These are phyloP conservation scores for Scheffersomyces ergatensis DNA, from an alignment of 805 yeast species.

Conservation along the genomic window DNA sequence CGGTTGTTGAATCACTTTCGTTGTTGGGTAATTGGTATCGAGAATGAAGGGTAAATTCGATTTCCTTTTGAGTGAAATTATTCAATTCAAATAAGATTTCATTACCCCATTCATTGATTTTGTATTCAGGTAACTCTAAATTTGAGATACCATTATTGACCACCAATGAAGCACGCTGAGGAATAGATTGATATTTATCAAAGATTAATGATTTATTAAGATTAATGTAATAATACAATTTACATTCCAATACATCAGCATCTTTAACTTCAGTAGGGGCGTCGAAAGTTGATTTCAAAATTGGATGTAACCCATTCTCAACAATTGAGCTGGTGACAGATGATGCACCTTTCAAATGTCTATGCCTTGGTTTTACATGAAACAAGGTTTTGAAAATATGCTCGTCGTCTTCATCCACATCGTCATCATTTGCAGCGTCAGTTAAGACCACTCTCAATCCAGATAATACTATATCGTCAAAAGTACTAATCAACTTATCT, in stretches of 20 bases:
- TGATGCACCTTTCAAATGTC: slow-evolving; percentile 7
- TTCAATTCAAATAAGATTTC: slow-evolving; percentile 31
- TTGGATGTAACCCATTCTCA: slow-evolving; percentile 38
- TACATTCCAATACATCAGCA: slow-evolving; percentile 29
- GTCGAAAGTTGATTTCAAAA: slow-evolving; percentile 15
- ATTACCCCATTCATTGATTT: slow-evolving; percentile 36
- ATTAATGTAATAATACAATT: slow-evolving; percentile 29
- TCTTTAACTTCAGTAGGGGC: slow-evolving; percentile 7
- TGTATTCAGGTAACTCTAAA: slow-evolving; percentile 40
- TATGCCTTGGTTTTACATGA: slow-evolving; percentile 40
- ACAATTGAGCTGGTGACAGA: slow-evolving; percentile 3
- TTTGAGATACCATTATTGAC: slow-evolving; percentile 30
- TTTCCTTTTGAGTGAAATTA: slow-evolving; percentile 2
- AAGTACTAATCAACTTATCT: slow-evolving; percentile 22
- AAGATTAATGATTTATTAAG: slow-evolving; percentile 31
- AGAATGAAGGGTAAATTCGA: slow-evolving; percentile 34
- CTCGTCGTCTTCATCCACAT: slow-evolving; percentile 10
- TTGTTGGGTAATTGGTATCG: slow-evolving; percentile 36
- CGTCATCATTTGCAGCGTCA: slow-evolving; percentile 4
- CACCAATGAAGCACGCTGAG: slow-evolving; percentile 18
- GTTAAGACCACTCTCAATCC: slow-evolving; percentile 33
- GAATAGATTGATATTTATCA: slow-evolving; percentile 35
- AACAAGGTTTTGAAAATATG: slow-evolving; percentile 34
- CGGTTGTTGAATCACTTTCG: slow-evolving; percentile 9
- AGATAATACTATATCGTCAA: slow-evolving; percentile 33